Base-by-base conservation (phyloP, 257 asterid genomes). In the Nicotiana noctiflora region DNA sequence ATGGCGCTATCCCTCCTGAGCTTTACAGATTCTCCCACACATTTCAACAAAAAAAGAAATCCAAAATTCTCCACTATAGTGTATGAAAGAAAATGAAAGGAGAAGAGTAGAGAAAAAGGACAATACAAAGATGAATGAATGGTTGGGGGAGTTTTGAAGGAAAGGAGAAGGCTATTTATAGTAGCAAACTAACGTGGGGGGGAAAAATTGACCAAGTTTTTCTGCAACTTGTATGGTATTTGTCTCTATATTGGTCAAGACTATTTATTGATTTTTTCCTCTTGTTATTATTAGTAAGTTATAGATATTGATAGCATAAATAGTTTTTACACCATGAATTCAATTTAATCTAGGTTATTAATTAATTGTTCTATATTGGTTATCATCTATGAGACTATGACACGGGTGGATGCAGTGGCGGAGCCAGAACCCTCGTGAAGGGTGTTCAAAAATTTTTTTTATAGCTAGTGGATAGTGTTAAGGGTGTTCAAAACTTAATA, bases 1-100 rank as follows among this genome's bases (percentile, higher is more conserved):
- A 49, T 79, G 92, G 91, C 84, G 92, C 92, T 91, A 91, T 91
- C 93, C 93, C 92, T 91, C 93, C 92, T 88, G 93, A 91, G 95
- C 92, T 91, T 91, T 59, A 88, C 81, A 83, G 92, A 72, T 86
- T 85, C 79, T 82, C 87, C 88, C 90, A 63, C 72, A 85, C 92
- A 79, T 81, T 63, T 53, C 21, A 60, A 27, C 21, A 49, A 17
- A 44, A 44, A 44, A 6, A 12, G 6, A 27, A 14, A 29, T 5
- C 10, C 0, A 40, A 8, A 40, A 40, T 40, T 29, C 11, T 29
- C 8, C 77, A 21, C 37, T 46, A 72, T 18, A 23, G 23, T 17
- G 27, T 68, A 34, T 19, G 29, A 37, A 21, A 74, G n/a, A 21
- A n/a, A 44, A 51, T n/a, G 51, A 19, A n/a, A 32, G 75, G 21